phyloP scores from a whole-genome alignment of 164 flowering plant genomes.

The Echeveria elegans region DNA sequence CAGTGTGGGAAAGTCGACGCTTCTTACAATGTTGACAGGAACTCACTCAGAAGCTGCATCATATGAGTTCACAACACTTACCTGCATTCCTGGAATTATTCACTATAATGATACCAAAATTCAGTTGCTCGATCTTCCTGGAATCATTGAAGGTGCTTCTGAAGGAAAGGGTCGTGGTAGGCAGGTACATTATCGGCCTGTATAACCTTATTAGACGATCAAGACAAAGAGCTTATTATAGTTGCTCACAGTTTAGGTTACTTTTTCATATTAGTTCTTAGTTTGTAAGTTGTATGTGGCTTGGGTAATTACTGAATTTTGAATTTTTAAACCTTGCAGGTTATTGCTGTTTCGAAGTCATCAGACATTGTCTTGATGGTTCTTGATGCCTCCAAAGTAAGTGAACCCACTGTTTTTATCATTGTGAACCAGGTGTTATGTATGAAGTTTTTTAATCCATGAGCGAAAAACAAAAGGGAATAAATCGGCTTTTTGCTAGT shows the following conservation, averaged over 20 bases:
- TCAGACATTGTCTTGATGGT: conserved; percentile 98
- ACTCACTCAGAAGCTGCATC: conserved; percentile 99
- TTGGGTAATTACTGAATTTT: background rate
- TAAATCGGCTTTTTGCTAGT: no score
- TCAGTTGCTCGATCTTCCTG: conserved; percentile 98
- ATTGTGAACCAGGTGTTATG: background rate
- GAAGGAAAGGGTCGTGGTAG: conserved; percentile 99
- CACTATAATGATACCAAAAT: conserved; percentile 98
- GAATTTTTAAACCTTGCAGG: conserved; percentile 33
- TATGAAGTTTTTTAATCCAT: background rate
- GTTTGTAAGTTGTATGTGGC: background rate
- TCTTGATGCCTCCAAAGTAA: conserved; percentile 86
- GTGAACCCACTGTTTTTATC: conserved; percentile 11
- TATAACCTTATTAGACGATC: background rate
- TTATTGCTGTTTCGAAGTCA: conserved; percentile 98
- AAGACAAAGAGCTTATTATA: no score
- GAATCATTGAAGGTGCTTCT: conserved; percentile 99
- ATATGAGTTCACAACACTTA: conserved; percentile 98
- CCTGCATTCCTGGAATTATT: conserved; percentile 91
- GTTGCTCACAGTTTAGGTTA: background rate
- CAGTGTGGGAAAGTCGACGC: conserved; percentile 99
- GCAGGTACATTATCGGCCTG: conserved; percentile 48
- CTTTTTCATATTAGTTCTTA: background rate
- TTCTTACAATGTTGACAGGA: conserved; percentile 88
- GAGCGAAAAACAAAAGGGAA: background rate